Base-by-base conservation (phyloP, 179 eudicot genomes). In the Silene noctiflora region DNA sequence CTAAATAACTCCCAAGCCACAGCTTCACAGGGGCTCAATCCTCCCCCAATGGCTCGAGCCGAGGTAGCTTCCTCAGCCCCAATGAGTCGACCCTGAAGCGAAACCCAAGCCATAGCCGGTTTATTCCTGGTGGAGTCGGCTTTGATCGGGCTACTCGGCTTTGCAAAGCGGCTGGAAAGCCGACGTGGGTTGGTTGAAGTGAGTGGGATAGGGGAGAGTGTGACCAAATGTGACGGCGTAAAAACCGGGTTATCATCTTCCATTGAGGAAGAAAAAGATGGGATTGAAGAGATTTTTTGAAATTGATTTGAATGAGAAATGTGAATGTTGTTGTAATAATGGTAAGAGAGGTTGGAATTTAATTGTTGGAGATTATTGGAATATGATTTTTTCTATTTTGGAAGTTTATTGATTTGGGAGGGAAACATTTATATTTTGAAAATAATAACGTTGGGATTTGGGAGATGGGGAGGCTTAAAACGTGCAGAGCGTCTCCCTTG, bases 1-100 rank as follows among this genome's bases (percentile, higher is more conserved):
- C 83, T 91, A 29, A 94, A 92, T n/a, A 94, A 85, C 70, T 88
- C 93, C 98, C 97, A 94, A 58, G 89, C 89, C 55, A 89, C 77
- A 0, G 91, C 91, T 78, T 92, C 85, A 16, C 84, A 31, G 0
- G 66, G 75, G 72, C 59, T 76, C 75, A 92, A 79, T 0, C 84
- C 82, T 1, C 88, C 89, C 2, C 84, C 88, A 6, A 92, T 76
- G 27, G 88, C 71, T 69, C 71, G 71, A 69, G 91, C 88, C 27
- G 95, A 85, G 79, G 80, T 88, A 63, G 95, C 96, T 78, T 94
- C 93, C 21, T 94, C 91, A 35, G 94, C 98, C 1, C 93, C 90
- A 1, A 94, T 81, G 11, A 94, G 83, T 69, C 94, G 86, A 8
- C 96, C 97, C 61, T 91, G 94, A n/a, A 94, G 88, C 27, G 94